A percentile compares a stretch with the other conserved stretches of the same genome.
phyloP scores from a whole-genome alignment of 768 basidiomycete species.

The Mycena vitilis region DNA sequence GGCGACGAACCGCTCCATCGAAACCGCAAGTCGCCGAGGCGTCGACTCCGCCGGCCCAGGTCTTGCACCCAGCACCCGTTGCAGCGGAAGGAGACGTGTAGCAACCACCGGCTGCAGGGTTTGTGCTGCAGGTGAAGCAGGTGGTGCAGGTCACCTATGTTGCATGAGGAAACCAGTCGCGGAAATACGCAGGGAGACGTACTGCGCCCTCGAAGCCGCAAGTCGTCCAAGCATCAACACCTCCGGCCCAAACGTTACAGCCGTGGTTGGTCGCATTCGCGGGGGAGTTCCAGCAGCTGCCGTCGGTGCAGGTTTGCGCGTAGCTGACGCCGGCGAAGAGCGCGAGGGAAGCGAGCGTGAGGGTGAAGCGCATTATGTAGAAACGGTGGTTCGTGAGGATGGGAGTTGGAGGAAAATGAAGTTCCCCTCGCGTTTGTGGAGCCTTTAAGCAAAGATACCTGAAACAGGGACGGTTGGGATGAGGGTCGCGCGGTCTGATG shows the following conservation, averaged over 20 bases:
- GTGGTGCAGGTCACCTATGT: conserved; percentile 25
- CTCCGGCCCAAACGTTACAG: conserved; percentile 17
- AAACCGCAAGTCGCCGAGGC: conserved; percentile 19
- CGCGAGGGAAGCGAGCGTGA: conserved; percentile 15
- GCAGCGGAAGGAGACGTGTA: conserved; percentile 19
- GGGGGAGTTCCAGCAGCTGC: conserved; percentile 22
- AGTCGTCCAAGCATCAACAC: conserved; percentile 14
- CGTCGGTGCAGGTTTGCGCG: conserved; percentile 13
- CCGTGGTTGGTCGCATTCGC: conserved; percentile 22
- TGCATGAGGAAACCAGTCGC: not conserved
- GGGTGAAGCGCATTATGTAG: conserved; percentile 12
- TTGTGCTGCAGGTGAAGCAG: conserved; percentile 10
- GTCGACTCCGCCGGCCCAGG: conserved; percentile 19
- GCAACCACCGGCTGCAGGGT: conserved; percentile 7
- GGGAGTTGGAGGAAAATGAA: not conserved
- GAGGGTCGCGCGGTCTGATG: not conserved
- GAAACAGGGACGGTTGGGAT: not conserved
- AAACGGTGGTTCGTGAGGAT: not conserved
- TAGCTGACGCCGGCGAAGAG: conserved; percentile 3
- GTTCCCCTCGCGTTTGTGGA: not conserved
- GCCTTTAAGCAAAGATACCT: not conserved
- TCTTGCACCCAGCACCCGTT: conserved; percentile 2
- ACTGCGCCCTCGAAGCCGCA: conserved; percentile 24
- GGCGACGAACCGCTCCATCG: conserved; percentile 20
- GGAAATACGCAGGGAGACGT: not conserved